Evolutionary conservation across 345 rosid genomes (phyloP), one percentile per base, ranked within the genome.

Genomic region (Triadica sebifera): DNA sequence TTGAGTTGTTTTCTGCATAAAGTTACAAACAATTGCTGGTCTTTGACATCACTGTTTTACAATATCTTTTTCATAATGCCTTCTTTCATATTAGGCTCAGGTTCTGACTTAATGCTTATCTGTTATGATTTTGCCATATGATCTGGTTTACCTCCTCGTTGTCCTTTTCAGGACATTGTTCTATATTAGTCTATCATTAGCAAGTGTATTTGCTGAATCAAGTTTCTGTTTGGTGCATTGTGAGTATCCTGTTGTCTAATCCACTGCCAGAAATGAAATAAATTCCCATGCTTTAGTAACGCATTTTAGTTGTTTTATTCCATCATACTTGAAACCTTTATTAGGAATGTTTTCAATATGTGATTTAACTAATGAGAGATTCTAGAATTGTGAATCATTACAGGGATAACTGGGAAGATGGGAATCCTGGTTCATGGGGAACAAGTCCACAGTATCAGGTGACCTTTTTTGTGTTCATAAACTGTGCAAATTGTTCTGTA

Each of bases 391-490:
- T 70, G 38, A 19, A 59, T 73, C n/a, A 74, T 78, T 76, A 61
- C 66, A 94, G 97, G 89, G 96, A 91, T 80, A 90, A 88, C 68
- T 91, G 97, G 93, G 98, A 94, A 84, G 98, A 91, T n/a, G 95
- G 89, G 37, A 94, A 94, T 77, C 98, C 97, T 24, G 97, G 67
- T 37, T 87, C 98, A 45, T 94, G 97, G 98, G 96, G 91, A 77
- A 82, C 89, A 22, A 90, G 93, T 84, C 93, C 97, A 17, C 90
- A 87, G 65, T 92, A 94, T 83, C 98, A 86, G 91, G 98, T 93
- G 47, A 39, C 34, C 34, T 22, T 46, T 20, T 29, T 75, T n/a
- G 39, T 19, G 7, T 43, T 29, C 25, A 46, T 53, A 20, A n/a
- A 39, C 37, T 8, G 29, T 67, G 3, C 68, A 25, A 16, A 52